Percentiles rank a stretch among this genome's conserved stretches.
These are phyloP conservation scores for Hanseniaspora osmophila DNA, from an alignment of 805 yeast species.

Conservation along the genomic window DNA sequence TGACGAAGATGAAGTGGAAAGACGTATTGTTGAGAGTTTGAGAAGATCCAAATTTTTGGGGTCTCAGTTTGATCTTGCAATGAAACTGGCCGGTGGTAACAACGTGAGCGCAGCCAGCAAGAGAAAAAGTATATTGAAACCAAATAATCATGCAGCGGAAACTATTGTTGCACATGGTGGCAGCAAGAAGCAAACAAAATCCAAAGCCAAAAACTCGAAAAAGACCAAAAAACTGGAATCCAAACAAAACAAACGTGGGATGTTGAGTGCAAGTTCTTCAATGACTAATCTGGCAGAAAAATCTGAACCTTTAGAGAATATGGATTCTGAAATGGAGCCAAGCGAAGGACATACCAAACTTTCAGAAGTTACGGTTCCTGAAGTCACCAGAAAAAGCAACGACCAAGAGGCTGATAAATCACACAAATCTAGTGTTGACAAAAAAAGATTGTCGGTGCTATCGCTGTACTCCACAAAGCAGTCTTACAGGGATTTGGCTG, in stretches of 20 bases:
- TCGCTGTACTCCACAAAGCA: slow-evolving; percentile 52
- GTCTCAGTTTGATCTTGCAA: slow-evolving; percentile 14
- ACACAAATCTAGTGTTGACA: slow-evolving; percentile 20
- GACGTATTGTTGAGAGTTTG: slow-evolving; percentile 26
- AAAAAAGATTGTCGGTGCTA: slow-evolving; percentile 53
- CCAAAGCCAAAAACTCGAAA: slow-evolving; percentile 2
- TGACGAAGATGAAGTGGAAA: slow-evolving; percentile 11
- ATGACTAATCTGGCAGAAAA: neutral
- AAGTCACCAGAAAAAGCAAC: slow-evolving; percentile 54
- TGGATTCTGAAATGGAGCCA: slow-evolving; percentile 1
- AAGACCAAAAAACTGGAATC: slow-evolving; percentile 7
- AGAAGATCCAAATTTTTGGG: slow-evolving; percentile 32
- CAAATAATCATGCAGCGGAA: neutral
- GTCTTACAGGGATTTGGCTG: slow-evolving; percentile 45
- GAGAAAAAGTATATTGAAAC: slow-evolving; percentile 4
- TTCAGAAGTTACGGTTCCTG: slow-evolving; percentile 54
- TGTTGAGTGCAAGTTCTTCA: slow-evolving; percentile 14
- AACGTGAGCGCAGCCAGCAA: slow-evolving; percentile 7
- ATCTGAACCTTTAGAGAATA: neutral
- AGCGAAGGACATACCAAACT: slow-evolving; percentile 32
- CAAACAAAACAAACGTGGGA: slow-evolving; percentile 8
- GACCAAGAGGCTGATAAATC: slow-evolving; percentile 28
- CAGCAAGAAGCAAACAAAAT: neutral
- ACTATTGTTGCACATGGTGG: slow-evolving; percentile 2
- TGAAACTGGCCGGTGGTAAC: slow-evolving; percentile 15